These are phyloP conservation scores for Leccinum broughii DNA, from an alignment of 768 basidiomycete genomes.

Conservation along the genomic window DNA sequence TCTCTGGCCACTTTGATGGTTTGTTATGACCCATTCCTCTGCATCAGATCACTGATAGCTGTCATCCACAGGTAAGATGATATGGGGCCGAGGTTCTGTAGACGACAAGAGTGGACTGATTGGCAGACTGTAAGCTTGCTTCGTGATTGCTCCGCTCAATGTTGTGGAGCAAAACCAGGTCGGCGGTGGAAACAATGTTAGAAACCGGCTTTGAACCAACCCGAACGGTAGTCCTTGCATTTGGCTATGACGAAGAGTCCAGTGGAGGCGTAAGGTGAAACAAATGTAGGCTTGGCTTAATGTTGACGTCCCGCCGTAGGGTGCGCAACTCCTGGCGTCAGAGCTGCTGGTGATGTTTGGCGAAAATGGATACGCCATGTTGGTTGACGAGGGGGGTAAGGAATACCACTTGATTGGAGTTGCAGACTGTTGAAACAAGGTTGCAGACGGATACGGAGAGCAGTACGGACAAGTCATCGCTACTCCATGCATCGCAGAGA, in stretches of 20 bases:
- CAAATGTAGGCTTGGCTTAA: background rate
- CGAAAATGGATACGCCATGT: slow-evolving; percentile 65
- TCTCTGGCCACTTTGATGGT: slow-evolving; percentile 65
- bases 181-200: slow-evolving; percentile 64
- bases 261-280: slow-evolving; percentile 43
- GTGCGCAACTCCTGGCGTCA: slow-evolving; percentile 49
- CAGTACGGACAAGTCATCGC: slow-evolving; percentile 57
- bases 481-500: slow-evolving; percentile 66
- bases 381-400: slow-evolving; percentile 88
- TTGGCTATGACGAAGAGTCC: slow-evolving; percentile 79
- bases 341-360: slow-evolving; percentile 65
- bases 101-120: slow-evolving; percentile 71
- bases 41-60: background rate
- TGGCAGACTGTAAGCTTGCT: slow-evolving; percentile 50
- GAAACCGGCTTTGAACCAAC: slow-evolving; percentile 60
- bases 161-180: slow-evolving; percentile 28
- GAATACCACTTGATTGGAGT: slow-evolving; percentile 2
- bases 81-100: slow-evolving; percentile 52
- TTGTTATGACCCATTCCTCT: background rate
- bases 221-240: slow-evolving; percentile 60
- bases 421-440: background rate
- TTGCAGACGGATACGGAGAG: slow-evolving; percentile 49
- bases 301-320: slow-evolving; percentile 37
- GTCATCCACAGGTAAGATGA: slow-evolving; percentile 29
- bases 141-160: background rate